These are phyloP conservation scores for Aspergillus sp. DNA, from an alignment of 2,329 filamentous ascomycete species.

Conservation along the genomic window DNA sequence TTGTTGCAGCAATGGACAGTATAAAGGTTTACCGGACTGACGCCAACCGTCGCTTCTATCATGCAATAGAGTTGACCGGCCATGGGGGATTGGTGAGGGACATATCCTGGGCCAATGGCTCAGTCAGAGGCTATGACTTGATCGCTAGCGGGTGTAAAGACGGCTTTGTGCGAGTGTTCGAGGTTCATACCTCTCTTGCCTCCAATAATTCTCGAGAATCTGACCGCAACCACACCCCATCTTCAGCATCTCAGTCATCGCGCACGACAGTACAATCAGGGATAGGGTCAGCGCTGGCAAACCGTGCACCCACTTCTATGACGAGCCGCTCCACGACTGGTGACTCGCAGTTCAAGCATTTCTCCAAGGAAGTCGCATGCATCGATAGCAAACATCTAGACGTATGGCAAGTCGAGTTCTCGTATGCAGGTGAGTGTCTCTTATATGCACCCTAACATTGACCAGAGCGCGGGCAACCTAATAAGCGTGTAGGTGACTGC, in stretches of 20 bases:
- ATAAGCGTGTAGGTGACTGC: slow-evolving; percentile 42
- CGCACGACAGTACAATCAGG: slow-evolving; percentile 45
- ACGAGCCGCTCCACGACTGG: slow-evolving; percentile 38
- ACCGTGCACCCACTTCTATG: slow-evolving; percentile 34
- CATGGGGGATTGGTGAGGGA: slow-evolving; percentile 82
- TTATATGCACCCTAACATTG: not conserved
- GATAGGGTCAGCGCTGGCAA: slow-evolving; percentile 48
- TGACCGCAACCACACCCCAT: slow-evolving; percentile 33
- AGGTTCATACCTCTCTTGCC: slow-evolving; percentile 52
- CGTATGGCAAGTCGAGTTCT: slow-evolving; percentile 52
- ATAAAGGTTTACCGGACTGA: slow-evolving; percentile 83
- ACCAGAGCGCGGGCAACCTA: not conserved
- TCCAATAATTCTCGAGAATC: slow-evolving; percentile 32
- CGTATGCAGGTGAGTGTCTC: slow-evolving; percentile 42
- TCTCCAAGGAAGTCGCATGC: slow-evolving; percentile 47
- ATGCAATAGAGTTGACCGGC: slow-evolving; percentile 74
- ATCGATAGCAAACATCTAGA: slow-evolving; percentile 51
- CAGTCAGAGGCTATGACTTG: slow-evolving; percentile 85
- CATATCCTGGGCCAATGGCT: slow-evolving; percentile 89
- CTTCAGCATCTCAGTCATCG: slow-evolving; percentile 32
- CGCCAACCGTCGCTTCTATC: slow-evolving; percentile 78
- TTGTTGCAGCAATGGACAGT: slow-evolving; percentile 82
- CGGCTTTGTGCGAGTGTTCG: slow-evolving; percentile 85
- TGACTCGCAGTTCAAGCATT: slow-evolving; percentile 47
- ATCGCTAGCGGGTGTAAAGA: slow-evolving; percentile 93